Evolutionary conservation across 1,284 basidiomycete species (phyloP), one percentile per base, ranked within the genome.

Genomic region (Cutaneotrichosporon spelunceum): DNA sequence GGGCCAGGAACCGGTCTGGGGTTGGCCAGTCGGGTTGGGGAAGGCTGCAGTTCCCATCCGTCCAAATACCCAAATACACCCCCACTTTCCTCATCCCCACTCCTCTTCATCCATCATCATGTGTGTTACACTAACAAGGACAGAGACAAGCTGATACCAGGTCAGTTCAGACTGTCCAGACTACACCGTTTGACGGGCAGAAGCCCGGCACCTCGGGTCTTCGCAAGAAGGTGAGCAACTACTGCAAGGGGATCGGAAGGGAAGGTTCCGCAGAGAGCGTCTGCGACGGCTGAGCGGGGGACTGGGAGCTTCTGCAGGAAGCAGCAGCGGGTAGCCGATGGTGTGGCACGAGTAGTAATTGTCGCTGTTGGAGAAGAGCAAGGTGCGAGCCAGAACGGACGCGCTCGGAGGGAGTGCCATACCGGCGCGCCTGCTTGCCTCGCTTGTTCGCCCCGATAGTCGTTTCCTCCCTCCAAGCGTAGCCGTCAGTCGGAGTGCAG

Each of bases 161-260:
- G 69, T 71, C 72, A 53, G 71, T 76, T 64, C 60, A 64, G 23
- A 72, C 72, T 44, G 66, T 78, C 61, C 60, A 67, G 54, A 78
- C 76, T 57, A 78, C 71, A 59, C 69, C 74, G 57, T 74, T 68
- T 66, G 67, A 69, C 60, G 76, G 92, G 73, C 93, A 95, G 81
- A 94, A 94, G 80, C 91, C 93, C 36, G 93, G 93, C 66, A 96
- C 93, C 11, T 96, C 93, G 67, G 93, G 93, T 68, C 86, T 96
- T 56, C 85, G 93, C 73, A 96, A 96, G 84, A 93, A 91, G 75
- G 93, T 95, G 78, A 93, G 61, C 49, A 4, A 7, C 16, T n/a
- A 7, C 19, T 7, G 2, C 6, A 19, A 19, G 10, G 10, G 33
- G 52, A 24, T 33, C 4, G 16, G 94, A 80, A 26, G 23, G 33